These are phyloP conservation scores for Rhizophora mangle DNA, from an alignment of 345 rosid species.

Conservation along the genomic window DNA sequence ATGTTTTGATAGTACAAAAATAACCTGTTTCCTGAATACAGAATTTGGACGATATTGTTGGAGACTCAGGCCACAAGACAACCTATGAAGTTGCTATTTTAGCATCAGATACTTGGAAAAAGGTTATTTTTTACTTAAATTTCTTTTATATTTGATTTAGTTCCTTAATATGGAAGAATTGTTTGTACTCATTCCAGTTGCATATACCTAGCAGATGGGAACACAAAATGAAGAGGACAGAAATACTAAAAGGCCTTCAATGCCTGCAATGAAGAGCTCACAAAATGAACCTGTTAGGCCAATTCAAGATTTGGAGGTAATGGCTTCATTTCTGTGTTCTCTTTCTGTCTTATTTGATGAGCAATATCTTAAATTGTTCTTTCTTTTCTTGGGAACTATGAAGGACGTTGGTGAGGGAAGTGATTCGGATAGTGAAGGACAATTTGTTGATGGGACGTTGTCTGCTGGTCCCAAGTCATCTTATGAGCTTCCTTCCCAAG, in stretches of 20 bases:
- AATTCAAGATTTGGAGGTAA: constrained; percentile 46
- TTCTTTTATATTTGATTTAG: background rate
- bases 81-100: constrained; percentile 76
- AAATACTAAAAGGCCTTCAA: constrained; percentile 27
- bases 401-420: constrained; percentile 54
- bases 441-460: constrained; percentile 76
- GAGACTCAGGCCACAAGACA: constrained; percentile 58
- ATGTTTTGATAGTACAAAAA: constrained; percentile 8
- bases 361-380: constrained; percentile 7
- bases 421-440: constrained; percentile 59
- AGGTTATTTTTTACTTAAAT: constrained; percentile 34
- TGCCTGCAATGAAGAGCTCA: constrained; percentile 5
- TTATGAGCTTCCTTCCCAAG: constrained; percentile 83
- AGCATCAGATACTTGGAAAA: constrained; percentile 69
- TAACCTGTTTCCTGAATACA: constrained; percentile 27
- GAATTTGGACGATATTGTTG: constrained; percentile 46
- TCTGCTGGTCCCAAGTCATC: constrained; percentile 47
- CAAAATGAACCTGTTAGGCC: constrained; percentile 17
- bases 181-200: constrained; percentile 1
- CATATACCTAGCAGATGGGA: constrained; percentile 44
- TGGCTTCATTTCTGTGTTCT: constrained; percentile 2
- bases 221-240: constrained; percentile 34
- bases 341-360: constrained; percentile 7
- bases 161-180: constrained; percentile 6
- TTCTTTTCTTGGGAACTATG: constrained; percentile 18